Percentiles rank a stretch among this genome's conserved stretches.
phyloP scores from a whole-genome alignment of 768 basidiomycete species.

The Lactarius sp. region DNA sequence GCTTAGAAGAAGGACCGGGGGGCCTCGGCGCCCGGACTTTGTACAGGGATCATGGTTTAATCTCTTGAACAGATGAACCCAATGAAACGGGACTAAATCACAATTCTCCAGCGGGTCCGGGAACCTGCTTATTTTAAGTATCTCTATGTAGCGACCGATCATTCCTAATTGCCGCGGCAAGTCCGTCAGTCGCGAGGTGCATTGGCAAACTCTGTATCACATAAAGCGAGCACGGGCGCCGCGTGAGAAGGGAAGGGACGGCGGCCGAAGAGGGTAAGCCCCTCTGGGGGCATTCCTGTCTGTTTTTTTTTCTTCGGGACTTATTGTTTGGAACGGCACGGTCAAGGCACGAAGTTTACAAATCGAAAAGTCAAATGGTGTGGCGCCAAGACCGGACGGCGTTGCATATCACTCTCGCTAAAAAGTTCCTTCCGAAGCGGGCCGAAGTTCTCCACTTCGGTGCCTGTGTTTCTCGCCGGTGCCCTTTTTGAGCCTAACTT shows the following conservation, averaged over 20 bases:
- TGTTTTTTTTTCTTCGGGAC: not conserved
- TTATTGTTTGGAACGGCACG: not conserved
- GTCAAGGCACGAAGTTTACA: not conserved
- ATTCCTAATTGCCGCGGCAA: constrained; percentile 27
- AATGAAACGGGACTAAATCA: constrained; percentile 14
- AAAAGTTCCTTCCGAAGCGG: constrained; percentile 21
- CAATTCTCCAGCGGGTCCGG: constrained; percentile 13
- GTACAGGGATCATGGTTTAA: constrained; percentile 2
- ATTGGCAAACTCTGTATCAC: not conserved
- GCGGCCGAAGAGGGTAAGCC: constrained; percentile 11
- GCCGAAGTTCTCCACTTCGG: constrained; percentile 23
- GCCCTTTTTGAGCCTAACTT: constrained; percentile 13
- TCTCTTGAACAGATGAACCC: constrained; percentile 4
- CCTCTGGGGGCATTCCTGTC: not conserved
- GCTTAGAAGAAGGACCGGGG: constrained; percentile 14
- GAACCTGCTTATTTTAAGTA: constrained; percentile 22
- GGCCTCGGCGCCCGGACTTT: constrained; percentile 13
- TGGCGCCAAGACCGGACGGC: constrained; percentile 21
- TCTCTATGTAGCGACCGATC: constrained; percentile 18
- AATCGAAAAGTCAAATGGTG: constrained; percentile 16
- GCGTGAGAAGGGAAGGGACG: constrained; percentile 2
- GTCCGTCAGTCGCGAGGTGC: constrained; percentile 23
- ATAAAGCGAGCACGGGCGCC: constrained; percentile 1
- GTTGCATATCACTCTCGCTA: constrained; percentile 6
- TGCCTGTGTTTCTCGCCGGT: constrained; percentile 19